These are phyloP conservation scores for Globisporangium acanthophoron DNA, from an alignment of 352 stramenopile species.

Conservation along the genomic window DNA sequence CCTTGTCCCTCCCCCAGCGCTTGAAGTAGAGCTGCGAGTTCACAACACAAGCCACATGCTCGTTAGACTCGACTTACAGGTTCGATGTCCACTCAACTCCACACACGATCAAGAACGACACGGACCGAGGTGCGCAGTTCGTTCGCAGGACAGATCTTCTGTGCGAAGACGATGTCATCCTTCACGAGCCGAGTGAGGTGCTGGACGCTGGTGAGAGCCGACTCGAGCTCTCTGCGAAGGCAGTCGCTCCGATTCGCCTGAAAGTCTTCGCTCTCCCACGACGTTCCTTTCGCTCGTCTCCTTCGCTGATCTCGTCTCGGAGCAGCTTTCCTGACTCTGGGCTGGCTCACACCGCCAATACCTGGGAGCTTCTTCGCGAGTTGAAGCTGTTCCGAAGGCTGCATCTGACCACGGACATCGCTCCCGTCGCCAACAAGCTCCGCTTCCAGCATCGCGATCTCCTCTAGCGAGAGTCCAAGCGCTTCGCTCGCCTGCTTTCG, in stretches of 20 bases:
- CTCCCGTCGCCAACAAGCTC: conserved; percentile 24
- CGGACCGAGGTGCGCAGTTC: conserved; percentile 51
- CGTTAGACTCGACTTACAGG: background rate
- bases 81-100: no score
- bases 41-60: background rate
- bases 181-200: conserved; percentile 66
- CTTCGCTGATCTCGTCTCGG: background rate
- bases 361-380: conserved; percentile 5
- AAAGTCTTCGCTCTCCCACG: conserved; percentile 1
- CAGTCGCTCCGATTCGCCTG: conserved; percentile 11
- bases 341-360: background rate
- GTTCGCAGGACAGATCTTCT: conserved; percentile 61
- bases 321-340: background rate
- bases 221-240: conserved; percentile 52
- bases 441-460: conserved; percentile 61
- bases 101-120: background rate
- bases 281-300: conserved; percentile 2
- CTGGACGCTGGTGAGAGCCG: conserved; percentile 55
- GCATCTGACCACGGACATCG: background rate
- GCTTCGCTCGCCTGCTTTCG: conserved; percentile 57
- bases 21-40: conserved; percentile 61
- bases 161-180: conserved; percentile 60
- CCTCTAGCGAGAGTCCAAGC: conserved; percentile 54
- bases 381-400: background rate
- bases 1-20: conserved; percentile 71